These are phyloP conservation scores for Pontederia paniculata DNA, from an alignment of 176 grass and related monocot species.

Conservation along the genomic window DNA sequence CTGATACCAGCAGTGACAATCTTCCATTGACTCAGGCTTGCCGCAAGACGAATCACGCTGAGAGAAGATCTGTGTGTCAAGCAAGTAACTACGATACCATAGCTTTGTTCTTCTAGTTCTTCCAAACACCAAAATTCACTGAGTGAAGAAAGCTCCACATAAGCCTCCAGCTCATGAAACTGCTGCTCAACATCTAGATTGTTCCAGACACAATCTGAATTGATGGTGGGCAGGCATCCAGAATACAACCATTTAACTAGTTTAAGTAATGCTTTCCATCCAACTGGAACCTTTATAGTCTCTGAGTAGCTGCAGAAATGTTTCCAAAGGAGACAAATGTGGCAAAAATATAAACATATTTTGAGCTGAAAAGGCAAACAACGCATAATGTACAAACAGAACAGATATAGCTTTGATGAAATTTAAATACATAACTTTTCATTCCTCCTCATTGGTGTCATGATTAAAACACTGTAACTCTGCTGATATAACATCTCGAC, in stretches of 20 bases:
- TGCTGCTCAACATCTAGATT: slow-evolving; percentile 30
- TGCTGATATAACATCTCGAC: too few relatives aligned
- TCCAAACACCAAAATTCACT: slow-evolving; percentile 72
- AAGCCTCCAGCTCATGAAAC: slow-evolving; percentile 26
- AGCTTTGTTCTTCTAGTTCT: slow-evolving; percentile 46
- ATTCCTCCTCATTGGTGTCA: too few relatives aligned
- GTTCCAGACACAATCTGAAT: slow-evolving; percentile 42
- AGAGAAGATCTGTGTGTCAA: slow-evolving; percentile 29
- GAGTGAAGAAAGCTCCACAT: slow-evolving; percentile 58
- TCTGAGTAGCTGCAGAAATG: slow-evolving; percentile 37
- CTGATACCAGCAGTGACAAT: slow-evolving; percentile 36
- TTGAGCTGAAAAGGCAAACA: too few relatives aligned
- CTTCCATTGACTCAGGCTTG: slow-evolving; percentile 36
- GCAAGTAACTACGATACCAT: slow-evolving; percentile 19
- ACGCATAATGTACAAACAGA: too few relatives aligned
- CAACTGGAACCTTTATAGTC: slow-evolving; percentile 42
- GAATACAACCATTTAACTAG: slow-evolving; percentile 52
- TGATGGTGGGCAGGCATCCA: slow-evolving; percentile 25
- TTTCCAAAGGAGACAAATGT: not conserved
- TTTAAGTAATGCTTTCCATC: slow-evolving; percentile 49
- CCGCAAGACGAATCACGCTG: slow-evolving; percentile 29
- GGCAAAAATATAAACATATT: not conserved
- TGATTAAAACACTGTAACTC: not conserved
- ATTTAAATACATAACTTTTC: too few relatives aligned
- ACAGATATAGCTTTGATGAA: too few relatives aligned